Evolutionary conservation across 2,329 filamentous ascomycete species (phyloP).

Genomic region (Sporothrix curviconia): DNA sequence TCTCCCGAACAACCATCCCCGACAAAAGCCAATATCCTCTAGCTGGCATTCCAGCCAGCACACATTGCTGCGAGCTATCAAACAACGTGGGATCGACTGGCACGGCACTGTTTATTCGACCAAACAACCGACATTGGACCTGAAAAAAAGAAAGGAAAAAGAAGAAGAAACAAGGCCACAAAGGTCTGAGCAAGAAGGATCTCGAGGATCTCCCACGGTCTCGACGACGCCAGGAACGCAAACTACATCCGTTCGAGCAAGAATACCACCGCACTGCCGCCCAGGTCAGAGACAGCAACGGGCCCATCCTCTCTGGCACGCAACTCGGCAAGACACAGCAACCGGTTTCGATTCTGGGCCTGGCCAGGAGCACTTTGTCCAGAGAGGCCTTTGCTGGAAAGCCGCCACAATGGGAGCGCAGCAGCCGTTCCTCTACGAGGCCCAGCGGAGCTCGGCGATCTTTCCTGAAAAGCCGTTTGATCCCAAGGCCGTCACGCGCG

Average conservation of each 20-base stretch:
- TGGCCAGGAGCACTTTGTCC: no score
- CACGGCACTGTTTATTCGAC: not conserved
- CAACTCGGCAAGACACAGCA: slow-evolving; percentile 2
- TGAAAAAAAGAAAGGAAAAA: not conserved
- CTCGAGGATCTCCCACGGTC: not conserved
- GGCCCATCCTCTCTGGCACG: not conserved
- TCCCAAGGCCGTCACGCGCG: slow-evolving; percentile 76
- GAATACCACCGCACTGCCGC: not conserved
- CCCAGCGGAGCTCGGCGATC: slow-evolving; percentile 42
- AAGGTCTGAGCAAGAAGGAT: not conserved
- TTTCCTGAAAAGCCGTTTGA: slow-evolving; percentile 62
- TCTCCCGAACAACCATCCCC: not conserved
- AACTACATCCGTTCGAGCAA: not conserved
- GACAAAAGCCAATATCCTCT: not conserved
- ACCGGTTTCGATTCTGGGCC: not conserved
- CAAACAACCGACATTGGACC: not conserved
- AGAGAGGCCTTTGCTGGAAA: no score
- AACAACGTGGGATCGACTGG: not conserved
- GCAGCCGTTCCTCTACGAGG: slow-evolving; percentile 67
- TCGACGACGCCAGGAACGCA: slow-evolving; percentile 1
- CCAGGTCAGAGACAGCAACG: slow-evolving; percentile 1
- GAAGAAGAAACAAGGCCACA: not conserved
- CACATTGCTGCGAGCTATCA: not conserved
- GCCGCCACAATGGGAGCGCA: slow-evolving; percentile 28
- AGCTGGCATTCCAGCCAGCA: slow-evolving; percentile 1